phyloP scores from a whole-genome alignment of 2,329 filamentous ascomycete species.

The Penicillium sp. region DNA sequence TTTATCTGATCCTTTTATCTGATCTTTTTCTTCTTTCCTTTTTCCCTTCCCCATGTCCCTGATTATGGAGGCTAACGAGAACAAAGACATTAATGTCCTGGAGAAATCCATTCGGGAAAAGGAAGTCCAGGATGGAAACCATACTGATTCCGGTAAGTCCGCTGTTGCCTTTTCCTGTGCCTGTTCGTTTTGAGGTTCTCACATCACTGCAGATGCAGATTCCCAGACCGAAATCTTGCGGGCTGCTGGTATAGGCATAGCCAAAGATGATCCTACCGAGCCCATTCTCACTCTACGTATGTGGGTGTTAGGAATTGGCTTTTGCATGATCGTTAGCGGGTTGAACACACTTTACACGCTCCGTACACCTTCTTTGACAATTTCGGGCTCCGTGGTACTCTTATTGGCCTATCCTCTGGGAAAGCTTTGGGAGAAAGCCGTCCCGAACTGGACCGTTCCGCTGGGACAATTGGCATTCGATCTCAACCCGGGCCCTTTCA shows the following conservation, averaged over 20 bases:
- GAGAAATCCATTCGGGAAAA: neutral
- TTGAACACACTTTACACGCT: slow-evolving; percentile 51
- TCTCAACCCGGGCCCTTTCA: slow-evolving; percentile 36
- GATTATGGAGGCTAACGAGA: slow-evolving; percentile 3
- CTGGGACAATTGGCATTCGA: slow-evolving; percentile 39
- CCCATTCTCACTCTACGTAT: slow-evolving; percentile 35
- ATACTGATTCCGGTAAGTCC: slow-evolving; percentile 3
- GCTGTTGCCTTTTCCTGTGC: neutral
- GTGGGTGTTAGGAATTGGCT: slow-evolving; percentile 47
- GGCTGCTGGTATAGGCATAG: slow-evolving; percentile 49
- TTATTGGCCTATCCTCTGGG: slow-evolving; percentile 36
- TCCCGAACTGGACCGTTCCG: slow-evolving; percentile 24
- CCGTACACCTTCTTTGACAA: slow-evolving; percentile 30
- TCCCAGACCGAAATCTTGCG: slow-evolving; percentile 20
- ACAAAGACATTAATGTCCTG: neutral
- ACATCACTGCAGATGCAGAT: slow-evolving; percentile 5
- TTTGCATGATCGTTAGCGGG: slow-evolving; percentile 43
- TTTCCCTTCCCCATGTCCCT: neutral
- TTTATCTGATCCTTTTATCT: slow-evolving; percentile 23
- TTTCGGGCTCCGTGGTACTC: slow-evolving; percentile 36
- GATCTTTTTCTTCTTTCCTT: neutral
- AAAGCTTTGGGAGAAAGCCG: slow-evolving; percentile 30
- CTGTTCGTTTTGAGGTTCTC: neutral
- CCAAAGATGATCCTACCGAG: slow-evolving; percentile 46
- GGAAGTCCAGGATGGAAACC: neutral